Percentiles rank a stretch among this genome's conserved stretches.
Evolutionary conservation across 805 yeast genomes (phyloP).

Genomic region (Cephaloascus fragrans): DNA sequence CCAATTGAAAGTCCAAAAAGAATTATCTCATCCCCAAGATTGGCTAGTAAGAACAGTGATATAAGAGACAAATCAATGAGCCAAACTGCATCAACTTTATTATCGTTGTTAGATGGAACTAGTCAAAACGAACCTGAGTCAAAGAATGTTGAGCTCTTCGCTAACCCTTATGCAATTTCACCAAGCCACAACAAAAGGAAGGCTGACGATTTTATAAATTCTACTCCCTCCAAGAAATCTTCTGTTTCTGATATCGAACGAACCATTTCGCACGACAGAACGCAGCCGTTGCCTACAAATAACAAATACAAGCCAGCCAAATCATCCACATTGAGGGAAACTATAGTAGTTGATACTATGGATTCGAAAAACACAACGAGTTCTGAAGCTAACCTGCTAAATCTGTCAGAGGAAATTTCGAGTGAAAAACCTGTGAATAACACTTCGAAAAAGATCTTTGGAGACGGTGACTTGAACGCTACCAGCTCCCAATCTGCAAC

Average conservation of each 20-base stretch:
- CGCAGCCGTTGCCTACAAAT: neutral
- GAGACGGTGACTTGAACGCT: no score
- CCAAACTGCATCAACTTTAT: constrained; percentile 38
- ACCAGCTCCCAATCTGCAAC: no score
- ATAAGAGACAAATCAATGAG: constrained; percentile 20
- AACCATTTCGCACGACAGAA: neutral
- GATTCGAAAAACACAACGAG: no score
- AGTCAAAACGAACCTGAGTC: constrained; percentile 6
- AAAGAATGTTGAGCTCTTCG: constrained; percentile 13
- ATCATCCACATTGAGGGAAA: constrained; percentile 25
- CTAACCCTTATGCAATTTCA: constrained; percentile 32
- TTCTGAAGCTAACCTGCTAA: no score
- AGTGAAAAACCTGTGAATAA: no score
- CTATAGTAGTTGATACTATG: constrained; percentile 10
- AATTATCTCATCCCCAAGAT: neutral
- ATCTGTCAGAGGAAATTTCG: no score
- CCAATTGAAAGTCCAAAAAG: neutral
- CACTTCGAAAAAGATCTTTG: no score
- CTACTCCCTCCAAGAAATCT: neutral
- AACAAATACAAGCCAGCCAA: constrained; percentile 21
- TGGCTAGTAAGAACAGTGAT: neutral
- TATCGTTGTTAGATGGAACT: constrained; percentile 30
- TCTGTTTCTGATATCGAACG: neutral
- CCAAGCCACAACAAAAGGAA: constrained; percentile 1
- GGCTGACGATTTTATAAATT: neutral